These are phyloP conservation scores for Acanthamoeba triangularis DNA, from an alignment of 208 protist genomes.

Conservation along the genomic window DNA sequence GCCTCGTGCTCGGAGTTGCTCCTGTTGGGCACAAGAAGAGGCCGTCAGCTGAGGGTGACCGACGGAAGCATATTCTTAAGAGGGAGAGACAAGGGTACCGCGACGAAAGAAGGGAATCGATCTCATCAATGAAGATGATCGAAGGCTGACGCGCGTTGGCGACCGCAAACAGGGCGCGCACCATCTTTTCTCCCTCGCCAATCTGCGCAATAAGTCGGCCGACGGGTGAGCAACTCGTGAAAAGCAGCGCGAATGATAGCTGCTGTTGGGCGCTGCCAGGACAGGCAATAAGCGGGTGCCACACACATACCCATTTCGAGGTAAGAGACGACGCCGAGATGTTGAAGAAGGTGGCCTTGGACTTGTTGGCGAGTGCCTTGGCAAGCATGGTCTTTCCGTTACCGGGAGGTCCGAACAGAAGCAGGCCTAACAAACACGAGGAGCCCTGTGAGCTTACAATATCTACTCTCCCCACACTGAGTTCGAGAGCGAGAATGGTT, in stretches of 20 bases:
- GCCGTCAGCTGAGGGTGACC: background rate
- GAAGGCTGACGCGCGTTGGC: conserved; percentile 89
- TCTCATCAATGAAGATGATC: conserved; percentile 96
- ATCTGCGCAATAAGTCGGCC: conserved; percentile 68
- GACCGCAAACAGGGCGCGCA: conserved; percentile 93
- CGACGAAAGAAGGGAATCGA: conserved; percentile 93
- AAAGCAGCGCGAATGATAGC: no score
- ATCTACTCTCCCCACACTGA: background rate
- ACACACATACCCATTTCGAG: conserved; percentile 92
- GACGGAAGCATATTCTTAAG: background rate
- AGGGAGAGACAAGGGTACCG: conserved; percentile 75
- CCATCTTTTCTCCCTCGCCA: conserved; percentile 93
- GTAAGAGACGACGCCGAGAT: conserved; percentile 93
- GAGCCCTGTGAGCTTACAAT: no score
- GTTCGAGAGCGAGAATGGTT: background rate
- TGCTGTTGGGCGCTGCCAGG: no score
- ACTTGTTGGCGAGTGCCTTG: conserved; percentile 90
- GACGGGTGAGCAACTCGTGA: no score
- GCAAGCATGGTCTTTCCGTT: conserved; percentile 89
- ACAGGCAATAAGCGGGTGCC: no score
- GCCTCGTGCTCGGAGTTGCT: conserved; percentile 95
- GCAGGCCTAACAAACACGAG: conserved; percentile 86
- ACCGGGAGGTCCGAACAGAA: conserved; percentile 91
- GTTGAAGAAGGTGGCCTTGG: conserved; percentile 92
- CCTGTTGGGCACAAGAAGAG: conserved; percentile 78